phyloP scores from a whole-genome alignment of 2,329 filamentous ascomycete genomes.

The Phialophora tarda region DNA sequence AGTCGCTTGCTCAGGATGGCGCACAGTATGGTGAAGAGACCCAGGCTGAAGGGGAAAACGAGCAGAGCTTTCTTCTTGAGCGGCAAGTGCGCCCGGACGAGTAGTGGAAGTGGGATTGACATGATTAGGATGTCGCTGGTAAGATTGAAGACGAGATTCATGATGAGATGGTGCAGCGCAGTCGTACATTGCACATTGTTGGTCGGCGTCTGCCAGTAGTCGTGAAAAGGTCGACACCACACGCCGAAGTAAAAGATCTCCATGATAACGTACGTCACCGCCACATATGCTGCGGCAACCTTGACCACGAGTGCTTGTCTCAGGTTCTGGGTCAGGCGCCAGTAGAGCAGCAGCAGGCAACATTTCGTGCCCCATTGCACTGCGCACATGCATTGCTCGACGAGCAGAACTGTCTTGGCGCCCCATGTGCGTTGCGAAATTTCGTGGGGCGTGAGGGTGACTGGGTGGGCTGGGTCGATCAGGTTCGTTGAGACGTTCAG shows the following conservation, averaged over 20 bases:
- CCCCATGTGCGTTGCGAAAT: slow-evolving; percentile 54
- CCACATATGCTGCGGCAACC: slow-evolving; percentile 53
- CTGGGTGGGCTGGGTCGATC: slow-evolving; percentile 47
- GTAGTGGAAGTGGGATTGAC: slow-evolving; percentile 54
- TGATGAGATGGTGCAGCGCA: slow-evolving; percentile 57
- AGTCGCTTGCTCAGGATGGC: slow-evolving; percentile 67
- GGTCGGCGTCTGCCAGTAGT: slow-evolving; percentile 60
- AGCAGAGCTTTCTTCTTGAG: slow-evolving; percentile 59
- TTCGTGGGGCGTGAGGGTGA: slow-evolving; percentile 54
- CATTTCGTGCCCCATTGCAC: slow-evolving; percentile 60
- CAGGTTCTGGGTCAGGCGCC: slow-evolving; percentile 55
- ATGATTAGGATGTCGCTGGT: slow-evolving; percentile 55
- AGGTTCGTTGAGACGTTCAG: slow-evolving; percentile 55
- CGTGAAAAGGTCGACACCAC: slow-evolving; percentile 60
- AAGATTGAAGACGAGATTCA: slow-evolving; percentile 56
- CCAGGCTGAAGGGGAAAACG: slow-evolving; percentile 62
- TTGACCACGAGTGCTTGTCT: slow-evolving; percentile 46
- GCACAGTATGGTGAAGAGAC: slow-evolving; percentile 62
- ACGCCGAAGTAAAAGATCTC: slow-evolving; percentile 58
- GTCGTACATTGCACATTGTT: slow-evolving; percentile 53
- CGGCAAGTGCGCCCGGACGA: slow-evolving; percentile 50
- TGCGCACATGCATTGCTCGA: slow-evolving; percentile 60
- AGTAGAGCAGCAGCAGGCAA: slow-evolving; percentile 60
- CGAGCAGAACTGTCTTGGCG: slow-evolving; percentile 61
- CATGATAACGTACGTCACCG: slow-evolving; percentile 55